Percentiles rank a stretch among this genome's conserved stretches.
Conservation (phyloP, 129 eudicot genomes). For the Tagetes erecta region DNA sequence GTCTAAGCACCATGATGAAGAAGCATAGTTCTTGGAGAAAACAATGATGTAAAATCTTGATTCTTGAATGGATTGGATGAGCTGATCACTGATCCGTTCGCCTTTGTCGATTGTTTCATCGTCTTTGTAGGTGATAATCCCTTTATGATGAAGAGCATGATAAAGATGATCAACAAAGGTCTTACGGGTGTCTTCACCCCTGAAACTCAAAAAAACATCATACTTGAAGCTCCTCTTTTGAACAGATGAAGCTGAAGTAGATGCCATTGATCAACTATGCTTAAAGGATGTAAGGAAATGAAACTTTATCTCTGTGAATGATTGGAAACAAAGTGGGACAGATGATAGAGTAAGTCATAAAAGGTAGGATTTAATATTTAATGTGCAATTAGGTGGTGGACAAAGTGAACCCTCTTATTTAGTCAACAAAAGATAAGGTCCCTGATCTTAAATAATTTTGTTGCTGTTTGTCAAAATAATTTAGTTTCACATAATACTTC, state of each 20-base stretch:
- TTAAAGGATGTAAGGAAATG: not conserved
- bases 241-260: not conserved
- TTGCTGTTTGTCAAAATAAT: too few relatives aligned
- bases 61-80: not conserved
- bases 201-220: not conserved
- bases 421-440: too few relatives aligned
- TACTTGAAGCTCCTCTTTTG: not conserved
- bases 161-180: not conserved
- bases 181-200: not conserved
- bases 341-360: too few relatives aligned
- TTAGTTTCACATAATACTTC: too few relatives aligned
- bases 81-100: constrained; percentile 5
- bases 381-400: too few relatives aligned
- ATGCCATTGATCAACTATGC: not conserved
- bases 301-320: not conserved
- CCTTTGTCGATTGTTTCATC: not conserved
- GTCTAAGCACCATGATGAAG: too few relatives aligned
- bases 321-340: not conserved
- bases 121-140: constrained; percentile 6
- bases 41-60: not conserved
- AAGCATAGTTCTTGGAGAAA: too few relatives aligned
- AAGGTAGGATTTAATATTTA: too few relatives aligned
- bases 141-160: not conserved
- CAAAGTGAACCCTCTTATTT: too few relatives aligned
- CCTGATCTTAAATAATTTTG: too few relatives aligned